A percentile compares a stretch with the other conserved stretches of the same genome.
These are phyloP conservation scores for Rugonectria rugulosa DNA, from an alignment of 2,329 filamentous ascomycete species.

Conservation along the genomic window DNA sequence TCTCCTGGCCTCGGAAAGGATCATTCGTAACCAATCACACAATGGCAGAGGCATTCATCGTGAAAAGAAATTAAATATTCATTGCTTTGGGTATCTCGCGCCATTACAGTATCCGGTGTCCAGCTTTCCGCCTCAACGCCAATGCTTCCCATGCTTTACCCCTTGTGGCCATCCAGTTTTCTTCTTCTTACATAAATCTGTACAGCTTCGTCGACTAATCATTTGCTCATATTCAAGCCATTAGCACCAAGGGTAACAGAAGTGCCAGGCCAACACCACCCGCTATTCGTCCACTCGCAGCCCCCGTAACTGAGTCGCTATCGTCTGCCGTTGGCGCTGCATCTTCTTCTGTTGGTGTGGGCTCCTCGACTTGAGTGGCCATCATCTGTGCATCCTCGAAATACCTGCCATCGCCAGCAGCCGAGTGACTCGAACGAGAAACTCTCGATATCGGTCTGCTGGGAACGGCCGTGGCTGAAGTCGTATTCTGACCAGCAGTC, in stretches of 20 bases:
- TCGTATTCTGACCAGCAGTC: not conserved
- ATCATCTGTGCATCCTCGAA: not conserved
- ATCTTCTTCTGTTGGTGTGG: not conserved
- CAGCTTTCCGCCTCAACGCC: no score
- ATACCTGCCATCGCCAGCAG: not conserved
- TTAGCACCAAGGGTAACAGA: conserved; percentile 1
- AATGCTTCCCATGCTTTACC: no score
- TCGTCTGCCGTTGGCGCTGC: not conserved
- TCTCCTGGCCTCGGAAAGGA: no score
- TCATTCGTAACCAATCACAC: no score
- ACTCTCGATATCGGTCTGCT: not conserved
- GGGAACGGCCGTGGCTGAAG: no score
- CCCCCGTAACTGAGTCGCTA: not conserved
- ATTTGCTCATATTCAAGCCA: not conserved
- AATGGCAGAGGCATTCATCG: no score
- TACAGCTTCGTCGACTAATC: not conserved
- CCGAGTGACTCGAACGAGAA: not conserved
- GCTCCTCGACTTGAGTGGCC: not conserved
- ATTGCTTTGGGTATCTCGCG: no score
- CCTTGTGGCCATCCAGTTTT: no score
- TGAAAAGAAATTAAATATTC: no score
- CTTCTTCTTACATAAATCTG: no score
- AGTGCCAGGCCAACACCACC: not conserved
- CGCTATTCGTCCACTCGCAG: not conserved
- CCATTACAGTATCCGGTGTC: no score